Base-by-base conservation (phyloP, 2,329 filamentous ascomycete species). In the Acephala macrosclerotiorum region DNA sequence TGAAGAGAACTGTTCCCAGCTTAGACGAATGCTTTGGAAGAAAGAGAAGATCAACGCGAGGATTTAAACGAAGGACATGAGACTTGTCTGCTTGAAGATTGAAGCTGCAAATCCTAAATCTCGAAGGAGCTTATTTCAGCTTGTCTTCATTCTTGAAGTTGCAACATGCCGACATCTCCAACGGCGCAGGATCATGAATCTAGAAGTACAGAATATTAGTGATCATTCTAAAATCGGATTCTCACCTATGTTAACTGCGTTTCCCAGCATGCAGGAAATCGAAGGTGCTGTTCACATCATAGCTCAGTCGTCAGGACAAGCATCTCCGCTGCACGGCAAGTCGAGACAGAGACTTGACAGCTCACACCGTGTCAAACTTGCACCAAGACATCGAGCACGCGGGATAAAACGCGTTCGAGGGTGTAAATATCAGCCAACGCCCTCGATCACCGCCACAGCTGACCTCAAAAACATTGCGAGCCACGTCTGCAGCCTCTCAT, bases 1-100 rank as follows among this genome's bases (percentile, higher is more conserved):
- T 38, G 33, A 33, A 22, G 38, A 14, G 55, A 12, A 20, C 7
- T 36, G n/a, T 25, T 35, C 51, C 51, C 11, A 14, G n/a, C 26
- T 6, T 22, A 16, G 25, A 20, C 26, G 18, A 33, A 55, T 18
- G 35, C 51, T 18, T 38, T 8, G 12, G 25, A 57, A 33, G 26
- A n/a, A 8, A n/a, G 16, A 38, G 12, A 29, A 53, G 55, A 63
- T 63, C 60, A 45, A 1, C 53, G 53, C 40, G 38, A 62, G 60
- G 60, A 63, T 58, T 40, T 11, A 38, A 22, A 45, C 49, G 60
- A 55, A 29, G 18, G 18, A 9, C 20, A 51, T 18, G 9, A 33
- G 14, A 12, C 49, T 53, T 33, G 49, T 49, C 49, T 49, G 45
- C 20, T 20, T 22, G 1, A 25, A 11, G 33, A 16, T 22, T 16